Evolutionary conservation across 257 asterid genomes (phyloP).

Genomic region (Solanum piurae): DNA sequence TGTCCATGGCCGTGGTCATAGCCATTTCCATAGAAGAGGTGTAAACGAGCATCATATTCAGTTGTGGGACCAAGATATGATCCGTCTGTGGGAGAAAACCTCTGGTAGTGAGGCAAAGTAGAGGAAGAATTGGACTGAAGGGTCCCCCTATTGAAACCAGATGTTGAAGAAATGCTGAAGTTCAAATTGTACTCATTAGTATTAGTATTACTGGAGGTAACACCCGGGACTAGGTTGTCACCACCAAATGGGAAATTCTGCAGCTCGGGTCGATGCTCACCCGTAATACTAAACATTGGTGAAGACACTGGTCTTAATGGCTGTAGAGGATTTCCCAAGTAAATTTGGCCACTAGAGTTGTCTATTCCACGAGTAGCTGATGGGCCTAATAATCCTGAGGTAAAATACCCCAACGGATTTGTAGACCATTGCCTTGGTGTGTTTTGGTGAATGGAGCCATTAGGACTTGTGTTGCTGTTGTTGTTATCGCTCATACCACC

Average conservation of each 20-base stretch:
- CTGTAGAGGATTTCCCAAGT: conserved; percentile 11
- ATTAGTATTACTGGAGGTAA: background rate
- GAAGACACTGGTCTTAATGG: conserved; percentile 13
- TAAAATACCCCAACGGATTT: conserved; percentile 39
- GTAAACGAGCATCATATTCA: conserved; percentile 41
- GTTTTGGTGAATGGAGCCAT: background rate
- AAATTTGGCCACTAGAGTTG: conserved; percentile 8
- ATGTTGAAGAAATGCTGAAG: conserved; percentile 29
- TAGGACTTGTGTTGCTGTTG: background rate
- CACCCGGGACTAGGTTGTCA: conserved; percentile 25
- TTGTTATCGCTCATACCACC: conserved; percentile 24
- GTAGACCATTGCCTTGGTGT: conserved; percentile 23
- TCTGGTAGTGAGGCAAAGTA: conserved; percentile 36
- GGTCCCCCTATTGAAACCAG: conserved; percentile 45
- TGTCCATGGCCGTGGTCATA: background rate
- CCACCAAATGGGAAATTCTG: conserved; percentile 36
- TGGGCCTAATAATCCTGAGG: conserved; percentile 23
- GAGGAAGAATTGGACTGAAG: conserved; percentile 79
- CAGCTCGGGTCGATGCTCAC: conserved; percentile 29
- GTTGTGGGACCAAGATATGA: conserved; percentile 27
- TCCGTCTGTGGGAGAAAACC: conserved; percentile 21
- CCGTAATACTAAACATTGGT: conserved; percentile 25
- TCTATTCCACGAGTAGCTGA: conserved; percentile 4
- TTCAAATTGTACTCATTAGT: conserved; percentile 29
- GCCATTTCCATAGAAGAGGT: conserved; percentile 38